Evolutionary conservation across 2,329 filamentous ascomycete genomes (phyloP), one percentile per base, ranked within the genome.

Genomic region (Neodidymelliopsis sp.): DNA sequence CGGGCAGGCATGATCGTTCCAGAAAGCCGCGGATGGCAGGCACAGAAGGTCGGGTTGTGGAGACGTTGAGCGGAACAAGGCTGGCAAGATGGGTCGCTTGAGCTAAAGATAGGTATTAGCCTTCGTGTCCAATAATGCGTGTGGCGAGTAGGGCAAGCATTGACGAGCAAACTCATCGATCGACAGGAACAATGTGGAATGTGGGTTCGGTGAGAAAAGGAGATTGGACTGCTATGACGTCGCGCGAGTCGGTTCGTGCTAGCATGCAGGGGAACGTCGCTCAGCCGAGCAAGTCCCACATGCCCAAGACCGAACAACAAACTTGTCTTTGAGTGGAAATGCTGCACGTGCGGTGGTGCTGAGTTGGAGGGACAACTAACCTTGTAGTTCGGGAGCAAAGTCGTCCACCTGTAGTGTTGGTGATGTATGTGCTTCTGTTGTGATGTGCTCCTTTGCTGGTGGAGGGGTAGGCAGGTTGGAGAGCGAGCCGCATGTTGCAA

Each of bases 401-500:
- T 49, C 53, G 33, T 38, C 34, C 37, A 33, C 38, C 22, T 55
- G 43, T 34, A 42, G 35, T 43, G 49, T 42, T 50, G 49, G 33
- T 23, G 46, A 15, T 38, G 56, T 16, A 16, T 31, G 24, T 30
- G 30, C 36, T 9, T 39, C 34, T 25, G 53, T 40, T 30, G 55
- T 50, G 37, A 56, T 36, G 30, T 53, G 55, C 52, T 66, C 59
- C 57, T 66, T 70, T 41, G 59, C 60, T 15, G 68, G 69, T n/a
- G 73, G 73, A 46, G 73, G 73, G 12, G 73, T 75, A 6, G 73
- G 73, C 16, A 74, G 59, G 56, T 69, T 73, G 23, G 71, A 74
- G 29, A 74, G 59, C 35, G 71, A 72, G 19, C 70, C 67, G 34
- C 69, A 75, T 43, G 54, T 68, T 29, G 68, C 71, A 54, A 75